These are phyloP conservation scores for Tolypocladium paradoxum DNA, from an alignment of 2,329 filamentous ascomycete genomes.

Conservation along the genomic window DNA sequence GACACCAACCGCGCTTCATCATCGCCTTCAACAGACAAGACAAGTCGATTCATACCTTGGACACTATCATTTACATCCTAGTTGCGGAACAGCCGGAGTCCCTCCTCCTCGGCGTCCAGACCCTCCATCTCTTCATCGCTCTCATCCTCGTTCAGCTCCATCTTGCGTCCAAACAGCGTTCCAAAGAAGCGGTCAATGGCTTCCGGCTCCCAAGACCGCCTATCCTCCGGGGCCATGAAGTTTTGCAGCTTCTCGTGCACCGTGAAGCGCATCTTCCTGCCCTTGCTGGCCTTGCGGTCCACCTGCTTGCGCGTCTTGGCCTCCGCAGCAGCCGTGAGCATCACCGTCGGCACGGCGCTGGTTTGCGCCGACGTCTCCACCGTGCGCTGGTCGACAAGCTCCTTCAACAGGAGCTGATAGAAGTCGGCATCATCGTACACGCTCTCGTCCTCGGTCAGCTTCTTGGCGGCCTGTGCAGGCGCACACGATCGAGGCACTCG, in stretches of 20 bases:
- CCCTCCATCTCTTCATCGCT: constrained; percentile 39
- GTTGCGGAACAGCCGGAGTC: constrained; percentile 41
- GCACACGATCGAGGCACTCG: constrained; percentile 67
- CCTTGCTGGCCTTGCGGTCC: constrained; percentile 91
- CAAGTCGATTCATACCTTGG: no score
- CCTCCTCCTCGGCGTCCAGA: constrained; percentile 41
- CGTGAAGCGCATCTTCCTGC: constrained; percentile 84
- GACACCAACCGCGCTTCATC: no score
- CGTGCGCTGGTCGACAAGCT: constrained; percentile 82
- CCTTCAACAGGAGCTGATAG: constrained; percentile 85
- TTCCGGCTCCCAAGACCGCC: constrained; percentile 66
- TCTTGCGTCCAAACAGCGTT: constrained; percentile 61
- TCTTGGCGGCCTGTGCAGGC: constrained; percentile 52
- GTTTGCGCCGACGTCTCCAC: constrained; percentile 45
- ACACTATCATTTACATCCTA: no score
- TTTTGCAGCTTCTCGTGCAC: constrained; percentile 97
- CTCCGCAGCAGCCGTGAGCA: constrained; percentile 60
- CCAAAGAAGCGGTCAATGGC: constrained; percentile 72
- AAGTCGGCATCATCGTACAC: constrained; percentile 94
- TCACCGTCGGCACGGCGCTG: constrained; percentile 39
- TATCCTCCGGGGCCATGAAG: constrained; percentile 90
- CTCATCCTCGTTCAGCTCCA: constrained; percentile 51
- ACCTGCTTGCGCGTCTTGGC: constrained; percentile 74
- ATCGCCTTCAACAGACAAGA: no score
- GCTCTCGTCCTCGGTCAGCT: constrained; percentile 43